Conservation (phyloP, 257 asterid species). For the Solanum bulbocastanum region DNA sequence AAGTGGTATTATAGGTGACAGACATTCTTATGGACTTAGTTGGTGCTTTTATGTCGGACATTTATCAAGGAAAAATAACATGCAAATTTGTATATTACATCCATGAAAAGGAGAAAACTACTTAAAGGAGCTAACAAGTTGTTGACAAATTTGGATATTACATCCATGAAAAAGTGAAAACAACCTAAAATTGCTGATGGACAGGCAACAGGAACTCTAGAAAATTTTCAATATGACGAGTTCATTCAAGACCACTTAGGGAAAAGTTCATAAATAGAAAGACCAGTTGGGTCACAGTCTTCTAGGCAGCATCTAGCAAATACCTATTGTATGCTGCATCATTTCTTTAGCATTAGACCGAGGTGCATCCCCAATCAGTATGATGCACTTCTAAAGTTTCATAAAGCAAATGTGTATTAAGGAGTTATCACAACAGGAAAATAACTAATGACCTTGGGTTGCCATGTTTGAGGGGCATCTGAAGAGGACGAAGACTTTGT, state of each 20-base stretch:
- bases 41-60: not conserved
- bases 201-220: not conserved
- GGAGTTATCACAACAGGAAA: not conserved
- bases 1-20: not conserved
- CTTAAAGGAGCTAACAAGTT: not conserved
- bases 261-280: not conserved
- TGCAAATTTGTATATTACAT: not conserved
- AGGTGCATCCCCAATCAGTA: not conserved
- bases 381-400: not conserved
- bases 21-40: not conserved
- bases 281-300: not conserved
- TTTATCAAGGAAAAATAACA: not conserved
- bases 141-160: not conserved
- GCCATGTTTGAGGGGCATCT: slow-evolving; percentile 15
- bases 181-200: not conserved
- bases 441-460: slow-evolving; percentile 11
- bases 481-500: slow-evolving; percentile 28
- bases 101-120: not conserved
- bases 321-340: not conserved
- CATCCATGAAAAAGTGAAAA: not conserved
- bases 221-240: not conserved
- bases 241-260: not conserved
- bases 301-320: not conserved
- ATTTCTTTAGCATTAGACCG: not conserved
- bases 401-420: not conserved